Evolutionary conservation across 108 stramenopile genomes (phyloP).

Genomic region (Stephanodiscus minutulus): DNA sequence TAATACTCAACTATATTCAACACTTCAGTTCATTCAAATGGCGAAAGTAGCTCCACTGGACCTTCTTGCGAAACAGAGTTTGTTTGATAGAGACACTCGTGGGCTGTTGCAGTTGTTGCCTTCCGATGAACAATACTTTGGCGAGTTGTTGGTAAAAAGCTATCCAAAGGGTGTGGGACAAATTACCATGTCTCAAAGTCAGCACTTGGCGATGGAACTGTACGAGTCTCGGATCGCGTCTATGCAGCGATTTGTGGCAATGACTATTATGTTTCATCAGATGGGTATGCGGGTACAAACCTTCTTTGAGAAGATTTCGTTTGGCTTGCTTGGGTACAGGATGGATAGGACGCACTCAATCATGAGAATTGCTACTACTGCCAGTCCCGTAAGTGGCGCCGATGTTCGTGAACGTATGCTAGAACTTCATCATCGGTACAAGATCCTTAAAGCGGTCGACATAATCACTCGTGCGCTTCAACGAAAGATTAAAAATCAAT

Average conservation of each 20-base stretch:
- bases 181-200: constrained; percentile 44
- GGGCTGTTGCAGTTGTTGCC: constrained; percentile 64
- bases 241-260: constrained; percentile 54
- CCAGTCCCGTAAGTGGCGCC: constrained; percentile 71
- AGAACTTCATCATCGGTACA: constrained; percentile 4
- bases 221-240: constrained; percentile 61
- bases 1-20: neutral
- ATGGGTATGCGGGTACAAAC: constrained; percentile 59
- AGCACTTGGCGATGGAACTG: constrained; percentile 52
- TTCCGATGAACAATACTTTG: constrained; percentile 66
- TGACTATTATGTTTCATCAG: constrained; percentile 66
- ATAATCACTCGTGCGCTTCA: neutral
- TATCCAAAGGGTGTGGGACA: constrained; percentile 37
- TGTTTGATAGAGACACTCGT: constrained; percentile 55
- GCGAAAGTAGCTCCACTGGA: constrained; percentile 30
- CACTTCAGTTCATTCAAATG: constrained; percentile 29
- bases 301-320: constrained; percentile 63
- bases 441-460: neutral
- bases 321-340: constrained; percentile 63
- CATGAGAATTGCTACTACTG: constrained; percentile 73
- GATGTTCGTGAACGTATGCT: constrained; percentile 22
- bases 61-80: constrained; percentile 40
- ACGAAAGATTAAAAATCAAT: no score
- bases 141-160: constrained; percentile 48
- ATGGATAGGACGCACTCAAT: constrained; percentile 74